Base-by-base conservation (phyloP, 2,329 filamentous ascomycete genomes). In the Sphaerulina musiva region DNA sequence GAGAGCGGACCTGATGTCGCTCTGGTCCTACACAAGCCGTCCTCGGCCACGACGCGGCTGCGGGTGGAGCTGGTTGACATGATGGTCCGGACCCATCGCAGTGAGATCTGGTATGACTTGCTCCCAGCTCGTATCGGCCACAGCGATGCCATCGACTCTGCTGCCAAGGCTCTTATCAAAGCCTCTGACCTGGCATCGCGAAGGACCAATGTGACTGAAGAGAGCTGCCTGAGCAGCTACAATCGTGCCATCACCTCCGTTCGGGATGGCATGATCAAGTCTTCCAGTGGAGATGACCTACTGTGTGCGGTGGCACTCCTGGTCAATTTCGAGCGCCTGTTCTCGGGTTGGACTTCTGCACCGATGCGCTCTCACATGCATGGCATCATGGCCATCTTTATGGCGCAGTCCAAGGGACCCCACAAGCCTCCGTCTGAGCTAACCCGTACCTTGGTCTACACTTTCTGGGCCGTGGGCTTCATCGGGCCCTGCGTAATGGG, bases 401-500 rank as follows among this genome's bases (percentile, higher is more conserved):
- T 59, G 56, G 39, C 46, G 1, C 54, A 54, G 17, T 38, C 32
- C 1, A 59, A 48, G 14, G 42, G 31, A 12, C 42, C 43, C 11
- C 32, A 42, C 20, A 56, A 48, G 26, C 50, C 56, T 6, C 51
- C 54, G 4, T 54, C 48, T 6, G 54, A 59, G 34, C 39, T 59
- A 36, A 49, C 54, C 5, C 54, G 56, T 12, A 55, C 56, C 6
- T 31, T 59, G 26, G 49, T 56, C 12, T 59, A 59, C 38, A 49
- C 48, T n/a, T 59, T 59, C 39, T 59, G 56, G 56, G 46, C 56
- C 1, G 54, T 59, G 4, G 56, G 54, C 4, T 59, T 59, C 53
- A 59, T 59, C 47, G 56, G 56, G 12, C 56, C 56, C 2, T 59
- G 56, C 39, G 56, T 59, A 20, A 56, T 52, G 54, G 56, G 56